phyloP scores from a whole-genome alignment of 495 filamentous ascomycete species.

The Penicillium manginii region DNA sequence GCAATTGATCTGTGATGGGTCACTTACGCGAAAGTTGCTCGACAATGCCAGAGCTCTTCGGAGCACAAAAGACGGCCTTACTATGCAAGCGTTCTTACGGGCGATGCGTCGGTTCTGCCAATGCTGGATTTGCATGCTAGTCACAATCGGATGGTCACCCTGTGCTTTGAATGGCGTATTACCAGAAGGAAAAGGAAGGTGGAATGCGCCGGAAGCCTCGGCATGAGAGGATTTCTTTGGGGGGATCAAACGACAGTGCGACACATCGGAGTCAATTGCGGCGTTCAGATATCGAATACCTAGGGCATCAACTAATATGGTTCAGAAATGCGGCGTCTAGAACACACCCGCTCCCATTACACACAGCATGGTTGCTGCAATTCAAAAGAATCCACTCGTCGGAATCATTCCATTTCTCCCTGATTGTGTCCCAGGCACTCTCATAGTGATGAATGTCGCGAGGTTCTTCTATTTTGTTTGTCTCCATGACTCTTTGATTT shows the following conservation, averaged over 20 bases:
- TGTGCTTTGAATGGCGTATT: slow-evolving; percentile 31
- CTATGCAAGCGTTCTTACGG: slow-evolving; percentile 46
- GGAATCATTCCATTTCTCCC: slow-evolving; percentile 43
- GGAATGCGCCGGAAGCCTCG: slow-evolving; percentile 41
- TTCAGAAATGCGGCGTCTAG: slow-evolving; percentile 32
- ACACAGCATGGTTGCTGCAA: slow-evolving; percentile 35
- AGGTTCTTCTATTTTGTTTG: slow-evolving; percentile 43
- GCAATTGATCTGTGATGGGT: slow-evolving; percentile 30
- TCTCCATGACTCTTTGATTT: slow-evolving; percentile 31
- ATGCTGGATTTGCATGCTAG: slow-evolving; percentile 50
- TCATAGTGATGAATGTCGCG: slow-evolving; percentile 43
- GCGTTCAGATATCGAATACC: slow-evolving; percentile 25
- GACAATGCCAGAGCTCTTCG: slow-evolving; percentile 42
- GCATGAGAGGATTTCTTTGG: slow-evolving; percentile 33
- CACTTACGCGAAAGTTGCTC: slow-evolving; percentile 39
- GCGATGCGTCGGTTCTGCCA: slow-evolving; percentile 48
- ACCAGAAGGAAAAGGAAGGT: slow-evolving; percentile 37
- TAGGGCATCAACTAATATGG: slow-evolving; percentile 31
- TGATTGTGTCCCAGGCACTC: slow-evolving; percentile 34
- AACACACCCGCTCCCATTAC: slow-evolving; percentile 48
- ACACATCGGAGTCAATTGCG: slow-evolving; percentile 18
- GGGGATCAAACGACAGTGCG: slow-evolving; percentile 28
- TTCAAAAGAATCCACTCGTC: slow-evolving; percentile 52
- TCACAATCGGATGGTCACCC: slow-evolving; percentile 40
- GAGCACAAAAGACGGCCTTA: slow-evolving; percentile 45